A percentile compares a stretch with the other conserved stretches of the same genome.
Conservation (phyloP, 441 rosid genomes). For the Populus tomentosa region DNA sequence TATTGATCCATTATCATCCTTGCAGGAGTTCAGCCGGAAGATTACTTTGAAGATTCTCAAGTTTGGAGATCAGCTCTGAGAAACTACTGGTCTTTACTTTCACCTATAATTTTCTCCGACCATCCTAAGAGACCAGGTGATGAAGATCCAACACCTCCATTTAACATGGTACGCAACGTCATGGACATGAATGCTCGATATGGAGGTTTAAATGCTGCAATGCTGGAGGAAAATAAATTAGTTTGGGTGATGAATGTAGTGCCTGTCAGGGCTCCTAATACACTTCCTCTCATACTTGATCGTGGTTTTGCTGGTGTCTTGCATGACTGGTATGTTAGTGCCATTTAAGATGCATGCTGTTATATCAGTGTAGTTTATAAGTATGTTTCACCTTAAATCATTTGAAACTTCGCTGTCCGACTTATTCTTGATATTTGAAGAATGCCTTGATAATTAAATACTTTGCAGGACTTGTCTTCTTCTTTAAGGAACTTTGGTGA, state of each 20-base stretch:
- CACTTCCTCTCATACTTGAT: slow-evolving; percentile 88
- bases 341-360: neutral
- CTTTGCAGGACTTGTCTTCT: slow-evolving; percentile 1
- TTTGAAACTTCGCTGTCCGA: neutral
- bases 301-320: slow-evolving; percentile 85
- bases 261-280: slow-evolving; percentile 63
- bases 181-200: slow-evolving; percentile 97
- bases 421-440: neutral
- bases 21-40: slow-evolving; percentile 75
- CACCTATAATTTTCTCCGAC: slow-evolving; percentile 93
- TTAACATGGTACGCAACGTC: slow-evolving; percentile 91
- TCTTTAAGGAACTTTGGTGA: neutral
- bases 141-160: slow-evolving; percentile 72
- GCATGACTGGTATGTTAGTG: slow-evolving; percentile 77
- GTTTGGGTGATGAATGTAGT: slow-evolving; percentile 96
- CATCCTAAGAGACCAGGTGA: slow-evolving; percentile 68
- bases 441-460: neutral
- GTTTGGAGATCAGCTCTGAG: slow-evolving; percentile 64
- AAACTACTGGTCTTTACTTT: slow-evolving; percentile 90
- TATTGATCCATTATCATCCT: slow-evolving; percentile 22
- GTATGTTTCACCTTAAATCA: neutral
- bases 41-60: slow-evolving; percentile 63
- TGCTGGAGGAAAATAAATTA: slow-evolving; percentile 63
- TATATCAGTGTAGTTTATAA: neutral
- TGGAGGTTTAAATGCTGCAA: slow-evolving; percentile 78